Percentiles rank a stretch among this genome's conserved stretches.
phyloP scores from a whole-genome alignment of 768 basidiomycete genomes.

The Xerocomellus dryophilus region DNA sequence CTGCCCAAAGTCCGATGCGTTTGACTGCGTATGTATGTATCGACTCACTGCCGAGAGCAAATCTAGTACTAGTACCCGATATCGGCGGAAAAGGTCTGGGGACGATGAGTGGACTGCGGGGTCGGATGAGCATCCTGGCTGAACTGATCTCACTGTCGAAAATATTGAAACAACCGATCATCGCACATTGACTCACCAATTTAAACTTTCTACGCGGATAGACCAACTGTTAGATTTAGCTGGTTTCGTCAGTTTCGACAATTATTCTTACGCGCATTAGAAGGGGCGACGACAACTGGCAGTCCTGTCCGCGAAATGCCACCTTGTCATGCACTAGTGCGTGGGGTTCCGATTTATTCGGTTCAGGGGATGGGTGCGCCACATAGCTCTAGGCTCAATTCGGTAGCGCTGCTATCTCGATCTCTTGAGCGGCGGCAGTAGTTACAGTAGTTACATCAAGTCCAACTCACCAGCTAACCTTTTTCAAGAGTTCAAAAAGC shows the following conservation, averaged over 20 bases:
- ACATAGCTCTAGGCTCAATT: background rate
- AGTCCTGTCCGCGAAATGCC: background rate
- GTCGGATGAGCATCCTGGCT: background rate
- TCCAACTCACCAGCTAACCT: background rate
- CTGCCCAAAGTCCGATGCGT: background rate
- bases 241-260: background rate
- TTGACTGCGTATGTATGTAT: background rate
- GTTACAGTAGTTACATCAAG: too few relatives aligned
- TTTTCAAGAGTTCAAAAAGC: background rate
- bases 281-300: background rate
- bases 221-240: background rate
- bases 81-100: slow-evolving; percentile 7
- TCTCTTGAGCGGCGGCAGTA: background rate
- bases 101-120: background rate
- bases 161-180: slow-evolving; percentile 8
- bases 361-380: background rate
- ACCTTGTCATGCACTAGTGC: background rate
- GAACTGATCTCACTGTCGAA: slow-evolving; percentile 8
- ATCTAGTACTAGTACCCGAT: background rate
- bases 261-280: background rate
- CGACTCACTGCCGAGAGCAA: background rate
- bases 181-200: slow-evolving; percentile 1
- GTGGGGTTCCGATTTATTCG: background rate
- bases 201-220: slow-evolving; percentile 2
- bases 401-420: background rate